phyloP scores from a whole-genome alignment of 129 eudicot genomes.

The Lonicera japonica region DNA sequence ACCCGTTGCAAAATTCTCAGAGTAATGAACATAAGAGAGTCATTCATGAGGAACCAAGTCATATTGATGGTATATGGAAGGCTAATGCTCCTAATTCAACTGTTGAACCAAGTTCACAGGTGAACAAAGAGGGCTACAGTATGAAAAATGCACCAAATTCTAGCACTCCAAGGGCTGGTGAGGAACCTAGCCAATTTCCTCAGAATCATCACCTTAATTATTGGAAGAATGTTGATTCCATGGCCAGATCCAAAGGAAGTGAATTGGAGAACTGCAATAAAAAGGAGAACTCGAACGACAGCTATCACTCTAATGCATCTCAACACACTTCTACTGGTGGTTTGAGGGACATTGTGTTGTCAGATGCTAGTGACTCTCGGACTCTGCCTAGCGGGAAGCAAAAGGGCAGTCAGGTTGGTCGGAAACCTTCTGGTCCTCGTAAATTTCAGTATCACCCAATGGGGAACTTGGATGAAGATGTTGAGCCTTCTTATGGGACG shows the following conservation, averaged over 20 bases:
- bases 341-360: background rate
- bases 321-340: constrained; percentile 25
- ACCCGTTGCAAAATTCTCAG: constrained; percentile 28
- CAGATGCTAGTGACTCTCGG: constrained; percentile 52
- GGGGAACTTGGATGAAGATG: constrained; percentile 78
- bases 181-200: constrained; percentile 26
- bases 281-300: constrained; percentile 57
- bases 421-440: constrained; percentile 31
- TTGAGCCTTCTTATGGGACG: constrained; percentile 34
- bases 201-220: constrained; percentile 35
- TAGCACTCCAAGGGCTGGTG: constrained; percentile 25
- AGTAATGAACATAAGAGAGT: constrained; percentile 29
- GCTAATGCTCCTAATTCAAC: constrained; percentile 28
- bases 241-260: constrained; percentile 35
- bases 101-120: constrained; percentile 22
- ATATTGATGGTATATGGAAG: constrained; percentile 23
- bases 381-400: constrained; percentile 36
- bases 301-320: constrained; percentile 36
- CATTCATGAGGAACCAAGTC: constrained; percentile 26
- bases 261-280: constrained; percentile 34
- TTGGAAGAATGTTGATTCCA: constrained; percentile 52
- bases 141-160: constrained; percentile 25
- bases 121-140: constrained; percentile 19
- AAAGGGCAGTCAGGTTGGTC: constrained; percentile 36
- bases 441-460: constrained; percentile 92